Conservation (phyloP, 2,329 filamentous ascomycete species). For the Nemania sp. region DNA sequence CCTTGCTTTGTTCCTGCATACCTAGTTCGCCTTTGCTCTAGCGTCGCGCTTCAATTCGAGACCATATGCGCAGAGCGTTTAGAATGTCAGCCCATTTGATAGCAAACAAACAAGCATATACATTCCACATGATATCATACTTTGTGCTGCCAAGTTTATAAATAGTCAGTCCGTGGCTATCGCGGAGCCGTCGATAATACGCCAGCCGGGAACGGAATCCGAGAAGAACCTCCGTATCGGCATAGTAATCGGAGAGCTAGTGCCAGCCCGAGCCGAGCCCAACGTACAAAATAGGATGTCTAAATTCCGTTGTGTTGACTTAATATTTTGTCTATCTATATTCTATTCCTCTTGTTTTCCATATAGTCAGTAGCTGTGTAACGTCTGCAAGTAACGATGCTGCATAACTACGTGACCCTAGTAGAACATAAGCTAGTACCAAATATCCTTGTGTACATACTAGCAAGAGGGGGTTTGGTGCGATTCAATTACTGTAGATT, state of each 20-base stretch:
- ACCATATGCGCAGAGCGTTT: slow-evolving; percentile 15
- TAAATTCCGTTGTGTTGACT: background rate
- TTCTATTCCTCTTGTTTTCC: background rate
- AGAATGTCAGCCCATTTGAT: background rate
- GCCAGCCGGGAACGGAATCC: background rate
- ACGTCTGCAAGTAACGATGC: too few relatives aligned
- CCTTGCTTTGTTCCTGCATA: slow-evolving; percentile 9
- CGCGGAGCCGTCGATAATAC: background rate
- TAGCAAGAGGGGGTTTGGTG: background rate
- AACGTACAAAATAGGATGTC: background rate
- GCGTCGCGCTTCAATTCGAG: slow-evolving; percentile 17
- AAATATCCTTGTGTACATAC: background rate
- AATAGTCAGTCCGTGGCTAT: background rate
- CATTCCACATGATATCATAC: background rate
- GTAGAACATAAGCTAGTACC: background rate
- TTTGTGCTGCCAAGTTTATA: background rate
- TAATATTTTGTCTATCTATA: background rate
- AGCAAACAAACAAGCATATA: background rate
- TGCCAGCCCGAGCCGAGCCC: background rate
- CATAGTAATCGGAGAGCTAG: background rate
- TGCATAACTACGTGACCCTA: background rate
- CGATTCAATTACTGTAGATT: background rate
- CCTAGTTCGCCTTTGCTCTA: slow-evolving; percentile 30
- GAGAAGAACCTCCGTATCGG: background rate
- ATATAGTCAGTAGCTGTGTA: background rate